Evolutionary conservation across 768 basidiomycete genomes (phyloP), one percentile per base, ranked within the genome.

Genomic region (Candolleomyces aberdarensis): DNA sequence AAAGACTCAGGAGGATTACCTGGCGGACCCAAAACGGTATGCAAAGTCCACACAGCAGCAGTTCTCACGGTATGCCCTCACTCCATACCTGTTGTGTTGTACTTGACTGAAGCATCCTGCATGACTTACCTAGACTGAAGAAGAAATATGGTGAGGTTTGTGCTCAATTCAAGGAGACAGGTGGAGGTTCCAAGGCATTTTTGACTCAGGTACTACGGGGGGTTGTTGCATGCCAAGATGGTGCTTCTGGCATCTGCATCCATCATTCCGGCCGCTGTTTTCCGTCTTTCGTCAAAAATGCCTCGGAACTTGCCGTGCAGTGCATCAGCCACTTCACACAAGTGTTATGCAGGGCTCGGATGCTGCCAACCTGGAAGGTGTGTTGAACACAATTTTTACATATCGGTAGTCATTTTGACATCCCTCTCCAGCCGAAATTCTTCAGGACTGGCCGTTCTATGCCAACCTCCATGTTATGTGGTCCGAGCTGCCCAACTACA

Each of bases 401-500:
- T 9, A 53, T 49, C 22, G 19, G 14, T 31, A n/a, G 29, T 39
- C 52, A 26, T 39, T 6, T 31, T 9, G 11, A 11, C 22, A 31
- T 29, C 22, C 9, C 52, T 20, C 15, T 26, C 15, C 19, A 31
- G 26, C 52, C 10, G 19, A 39, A 14, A 22, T 53, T 9, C 10
- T 31, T 10, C 10, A 53, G 19, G 52, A 10, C 6, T 53, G 52
- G 52, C 52, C 52, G 10, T 9, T 53, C 26, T 53, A 53, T 20
- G 29, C 22, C 26, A 29, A 53, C 29, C 52, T 53, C 52, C 52
- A 53, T 39, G 22, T 6, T 14, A 9, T 53, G 9, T 53, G 52
- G 52, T 53, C 52, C 52, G 52, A 20, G 22, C 22, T 53, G 22
- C 52, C 52, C 26, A 53, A 39, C 52, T 53, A 53, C 52, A 53